These are phyloP conservation scores for Ogataea minuta DNA, from an alignment of 805 yeast genomes.

Conservation along the genomic window DNA sequence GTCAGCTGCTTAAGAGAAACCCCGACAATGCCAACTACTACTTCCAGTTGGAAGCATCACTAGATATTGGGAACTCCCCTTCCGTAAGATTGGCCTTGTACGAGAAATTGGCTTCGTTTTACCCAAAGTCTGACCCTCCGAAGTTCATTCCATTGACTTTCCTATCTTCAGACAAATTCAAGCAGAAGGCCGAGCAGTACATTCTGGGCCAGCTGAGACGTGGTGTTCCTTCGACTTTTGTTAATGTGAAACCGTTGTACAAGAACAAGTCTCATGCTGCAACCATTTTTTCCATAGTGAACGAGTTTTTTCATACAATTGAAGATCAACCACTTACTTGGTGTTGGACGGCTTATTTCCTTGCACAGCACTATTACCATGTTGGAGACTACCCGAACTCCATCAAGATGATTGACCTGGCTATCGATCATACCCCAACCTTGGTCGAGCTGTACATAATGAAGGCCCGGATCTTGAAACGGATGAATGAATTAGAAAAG, in stretches of 20 bases:
- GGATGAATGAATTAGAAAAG: constrained; percentile 53
- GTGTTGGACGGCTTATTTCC: constrained; percentile 73
- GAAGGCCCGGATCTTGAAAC: constrained; percentile 79
- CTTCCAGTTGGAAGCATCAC: constrained; percentile 58
- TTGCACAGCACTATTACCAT: constrained; percentile 73
- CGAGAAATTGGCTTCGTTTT: constrained; percentile 60
- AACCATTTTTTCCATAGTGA: constrained; percentile 52
- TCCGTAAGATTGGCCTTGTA: constrained; percentile 59
- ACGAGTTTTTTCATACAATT: constrained; percentile 40
- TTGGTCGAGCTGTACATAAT: constrained; percentile 77
- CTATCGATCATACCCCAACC: constrained; percentile 75
- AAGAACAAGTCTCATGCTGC: constrained; percentile 39
- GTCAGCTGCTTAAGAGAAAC: constrained; percentile 74
- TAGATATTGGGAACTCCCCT: constrained; percentile 50
- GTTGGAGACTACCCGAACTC: constrained; percentile 56
- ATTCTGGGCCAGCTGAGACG: constrained; percentile 60
- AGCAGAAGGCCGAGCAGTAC: constrained; percentile 49
- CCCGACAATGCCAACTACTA: constrained; percentile 78
- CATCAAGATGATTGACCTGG: constrained; percentile 52
- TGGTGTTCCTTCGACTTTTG: constrained; percentile 90
- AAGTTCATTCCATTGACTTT: constrained; percentile 75
- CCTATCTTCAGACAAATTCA: constrained; percentile 49
- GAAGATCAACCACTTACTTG: constrained; percentile 41
- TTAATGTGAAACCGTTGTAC: constrained; percentile 79
- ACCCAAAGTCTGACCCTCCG: constrained; percentile 84